A percentile compares a stretch with the other conserved stretches of the same genome.
Conservation (phyloP, 1,284 basidiomycete genomes). For the Hymenochaete sp. region DNA sequence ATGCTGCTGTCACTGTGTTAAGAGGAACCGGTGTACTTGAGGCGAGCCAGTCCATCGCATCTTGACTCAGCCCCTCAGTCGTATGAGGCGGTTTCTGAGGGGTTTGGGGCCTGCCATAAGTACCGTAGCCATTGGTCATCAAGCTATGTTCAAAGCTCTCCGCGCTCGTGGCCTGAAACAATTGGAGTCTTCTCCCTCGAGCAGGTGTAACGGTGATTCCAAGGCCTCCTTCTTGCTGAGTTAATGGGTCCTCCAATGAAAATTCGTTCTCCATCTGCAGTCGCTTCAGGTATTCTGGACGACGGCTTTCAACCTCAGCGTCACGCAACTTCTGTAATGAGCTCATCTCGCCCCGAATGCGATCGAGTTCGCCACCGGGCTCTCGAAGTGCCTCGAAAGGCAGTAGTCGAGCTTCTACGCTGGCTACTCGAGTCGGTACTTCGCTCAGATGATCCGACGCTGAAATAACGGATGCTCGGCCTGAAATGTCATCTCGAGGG, state of each 20-base stretch:
- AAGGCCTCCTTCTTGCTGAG: constrained; percentile 37
- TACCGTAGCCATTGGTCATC: constrained; percentile 68
- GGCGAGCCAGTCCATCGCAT: constrained; percentile 26
- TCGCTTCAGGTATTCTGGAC: constrained; percentile 62
- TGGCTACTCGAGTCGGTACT: too few species aligned
- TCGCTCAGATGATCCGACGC: too few species aligned
- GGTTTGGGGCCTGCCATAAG: constrained; percentile 26
- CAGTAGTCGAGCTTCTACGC: constrained; percentile 17
- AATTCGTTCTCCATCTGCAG: constrained; percentile 35
- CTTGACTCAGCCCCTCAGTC: constrained; percentile 24
- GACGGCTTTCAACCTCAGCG: constrained; percentile 47
- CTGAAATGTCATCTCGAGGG: too few species aligned
- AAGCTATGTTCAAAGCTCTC: constrained; percentile 75
- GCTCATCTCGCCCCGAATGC: constrained; percentile 43
- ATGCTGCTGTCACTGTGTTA: neutral
- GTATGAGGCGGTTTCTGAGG: constrained; percentile 18
- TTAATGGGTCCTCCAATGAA: constrained; percentile 24
- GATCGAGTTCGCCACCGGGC: constrained; percentile 48
- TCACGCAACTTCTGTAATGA: constrained; percentile 39
- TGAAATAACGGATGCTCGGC: too few species aligned
- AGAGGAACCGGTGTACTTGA: constrained; percentile 10
- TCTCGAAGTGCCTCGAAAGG: constrained; percentile 8
- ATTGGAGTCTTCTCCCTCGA: constrained; percentile 58
- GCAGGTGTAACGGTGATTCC: constrained; percentile 58
- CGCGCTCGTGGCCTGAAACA: constrained; percentile 68